Evolutionary conservation across 2,329 filamentous ascomycete species (phyloP).

Genomic region (Xylaria multiplex): DNA sequence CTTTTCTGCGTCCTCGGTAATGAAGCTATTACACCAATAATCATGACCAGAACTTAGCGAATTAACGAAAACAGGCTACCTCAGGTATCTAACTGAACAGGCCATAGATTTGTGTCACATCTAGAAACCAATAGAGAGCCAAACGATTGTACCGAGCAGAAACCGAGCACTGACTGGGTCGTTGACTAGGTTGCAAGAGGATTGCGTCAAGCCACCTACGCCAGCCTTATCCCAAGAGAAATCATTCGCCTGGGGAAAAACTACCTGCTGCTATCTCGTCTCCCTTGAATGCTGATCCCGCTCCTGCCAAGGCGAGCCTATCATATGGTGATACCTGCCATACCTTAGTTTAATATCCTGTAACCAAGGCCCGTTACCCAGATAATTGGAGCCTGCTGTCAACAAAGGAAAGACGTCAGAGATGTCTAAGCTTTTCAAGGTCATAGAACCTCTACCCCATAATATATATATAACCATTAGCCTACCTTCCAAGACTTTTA

Average conservation of each 20-base stretch:
- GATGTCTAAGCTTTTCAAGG: slow-evolving; percentile 10
- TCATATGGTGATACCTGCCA: not conserved
- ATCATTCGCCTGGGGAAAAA: slow-evolving; percentile 5
- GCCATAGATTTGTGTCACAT: not conserved
- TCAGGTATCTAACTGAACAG: not conserved
- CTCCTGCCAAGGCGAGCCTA: not conserved
- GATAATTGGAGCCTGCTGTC: slow-evolving; percentile 2
- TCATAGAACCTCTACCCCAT: not conserved
- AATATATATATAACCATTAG: slow-evolving; percentile 17
- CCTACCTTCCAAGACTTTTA: not conserved
- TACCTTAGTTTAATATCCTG: too few relatives aligned
- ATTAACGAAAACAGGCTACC: too few relatives aligned
- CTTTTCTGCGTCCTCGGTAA: slow-evolving; percentile 10
- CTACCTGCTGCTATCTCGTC: slow-evolving; percentile 15
- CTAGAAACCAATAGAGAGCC: not conserved
- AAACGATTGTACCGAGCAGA: not conserved
- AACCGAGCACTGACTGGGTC: too few relatives aligned
- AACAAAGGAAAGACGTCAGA: slow-evolving; percentile 37
- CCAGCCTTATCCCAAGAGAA: slow-evolving; percentile 1
- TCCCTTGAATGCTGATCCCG: not conserved
- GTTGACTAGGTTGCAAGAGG: not conserved
- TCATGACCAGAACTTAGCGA: too few relatives aligned
- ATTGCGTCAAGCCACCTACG: slow-evolving; percentile 30
- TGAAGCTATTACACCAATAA: slow-evolving; percentile 20
- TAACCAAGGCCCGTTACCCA: not conserved